These are phyloP conservation scores for Leishmania mexicana DNA, from an alignment of 208 protist genomes.

Conservation along the genomic window DNA sequence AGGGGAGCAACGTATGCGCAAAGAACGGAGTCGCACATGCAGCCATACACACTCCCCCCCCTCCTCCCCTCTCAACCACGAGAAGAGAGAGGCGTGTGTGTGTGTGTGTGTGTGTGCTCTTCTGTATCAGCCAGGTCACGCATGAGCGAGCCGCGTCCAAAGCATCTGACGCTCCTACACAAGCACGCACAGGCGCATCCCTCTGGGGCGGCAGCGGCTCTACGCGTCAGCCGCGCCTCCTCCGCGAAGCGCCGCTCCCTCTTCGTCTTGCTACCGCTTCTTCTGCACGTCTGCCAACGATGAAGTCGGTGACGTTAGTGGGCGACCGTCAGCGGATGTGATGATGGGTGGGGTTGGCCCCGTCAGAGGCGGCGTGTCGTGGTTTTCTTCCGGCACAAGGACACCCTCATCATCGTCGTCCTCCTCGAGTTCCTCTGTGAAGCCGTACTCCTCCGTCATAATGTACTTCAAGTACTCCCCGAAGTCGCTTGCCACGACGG, in stretches of 20 bases:
- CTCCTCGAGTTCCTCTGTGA: slow-evolving; percentile 61
- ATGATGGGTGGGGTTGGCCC: background rate
- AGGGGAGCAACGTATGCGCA: background rate
- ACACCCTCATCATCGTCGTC: slow-evolving; percentile 47
- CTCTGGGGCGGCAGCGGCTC: background rate
- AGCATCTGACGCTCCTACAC: background rate
- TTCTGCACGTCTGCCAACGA: background rate
- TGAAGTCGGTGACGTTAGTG: background rate
- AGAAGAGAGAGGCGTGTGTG: background rate
- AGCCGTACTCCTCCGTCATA: slow-evolving; percentile 64
- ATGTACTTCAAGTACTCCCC: slow-evolving; percentile 58
- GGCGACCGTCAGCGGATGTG: background rate
- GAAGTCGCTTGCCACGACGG: slow-evolving; percentile 57
- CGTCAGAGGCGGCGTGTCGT: background rate
- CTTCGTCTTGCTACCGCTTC: background rate
- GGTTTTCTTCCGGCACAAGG: background rate
- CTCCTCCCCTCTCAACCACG: background rate
- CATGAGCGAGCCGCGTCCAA: background rate
- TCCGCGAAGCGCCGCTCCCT: background rate
- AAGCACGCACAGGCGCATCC: background rate
- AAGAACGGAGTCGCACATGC: background rate
- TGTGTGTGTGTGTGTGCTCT: background rate
- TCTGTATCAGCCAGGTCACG: background rate
- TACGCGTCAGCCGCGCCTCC: background rate
- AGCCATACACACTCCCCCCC: background rate